These are phyloP conservation scores for Fusarium verrucosum DNA, from an alignment of 2,329 filamentous ascomycete species.

Conservation along the genomic window DNA sequence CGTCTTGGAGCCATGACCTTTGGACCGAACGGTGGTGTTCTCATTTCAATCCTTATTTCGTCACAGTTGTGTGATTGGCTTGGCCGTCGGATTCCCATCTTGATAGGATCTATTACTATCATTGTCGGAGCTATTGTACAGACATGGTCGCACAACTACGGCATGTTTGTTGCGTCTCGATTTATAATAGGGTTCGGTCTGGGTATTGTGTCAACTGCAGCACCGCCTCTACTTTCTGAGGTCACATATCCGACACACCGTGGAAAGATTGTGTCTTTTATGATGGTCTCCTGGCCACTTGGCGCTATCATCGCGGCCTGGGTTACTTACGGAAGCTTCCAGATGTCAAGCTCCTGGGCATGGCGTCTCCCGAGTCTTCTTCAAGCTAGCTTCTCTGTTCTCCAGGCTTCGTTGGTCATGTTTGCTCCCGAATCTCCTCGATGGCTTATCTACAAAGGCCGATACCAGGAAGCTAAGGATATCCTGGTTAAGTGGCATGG, in stretches of 20 bases:
- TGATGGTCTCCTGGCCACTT: conserved; percentile 35
- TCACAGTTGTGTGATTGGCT: conserved; percentile 45
- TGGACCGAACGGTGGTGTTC: conserved; percentile 37
- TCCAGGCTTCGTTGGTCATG: conserved; percentile 14
- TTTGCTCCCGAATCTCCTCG: conserved; percentile 36
- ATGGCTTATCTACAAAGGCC: conserved; percentile 43
- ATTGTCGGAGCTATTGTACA: conserved; percentile 46
- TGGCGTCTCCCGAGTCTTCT: conserved; percentile 61
- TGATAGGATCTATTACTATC: conserved; percentile 42
- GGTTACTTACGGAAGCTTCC: conserved; percentile 54
- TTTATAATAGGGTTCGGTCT: conserved; percentile 56
- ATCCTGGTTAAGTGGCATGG: conserved; percentile 40
- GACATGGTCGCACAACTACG: conserved; percentile 44
- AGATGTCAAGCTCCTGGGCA: conserved; percentile 54
- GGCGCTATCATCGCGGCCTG: conserved; percentile 39
- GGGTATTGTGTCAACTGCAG: conserved; percentile 44
- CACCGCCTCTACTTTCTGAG: conserved; percentile 50
- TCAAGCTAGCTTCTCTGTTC: conserved; percentile 49
- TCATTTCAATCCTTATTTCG: conserved; percentile 40
- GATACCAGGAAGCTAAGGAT: conserved; percentile 34
- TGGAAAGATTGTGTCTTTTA: conserved; percentile 46
- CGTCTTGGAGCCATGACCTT: conserved; percentile 47
- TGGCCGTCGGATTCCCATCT: conserved; percentile 43
- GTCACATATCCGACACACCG: conserved; percentile 51
- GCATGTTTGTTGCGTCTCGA: conserved; percentile 49